A percentile compares a stretch with the other conserved stretches of the same genome.
Evolutionary conservation across 2,329 filamentous ascomycete genomes (phyloP).

Genomic region (Xylaria sp.): DNA sequence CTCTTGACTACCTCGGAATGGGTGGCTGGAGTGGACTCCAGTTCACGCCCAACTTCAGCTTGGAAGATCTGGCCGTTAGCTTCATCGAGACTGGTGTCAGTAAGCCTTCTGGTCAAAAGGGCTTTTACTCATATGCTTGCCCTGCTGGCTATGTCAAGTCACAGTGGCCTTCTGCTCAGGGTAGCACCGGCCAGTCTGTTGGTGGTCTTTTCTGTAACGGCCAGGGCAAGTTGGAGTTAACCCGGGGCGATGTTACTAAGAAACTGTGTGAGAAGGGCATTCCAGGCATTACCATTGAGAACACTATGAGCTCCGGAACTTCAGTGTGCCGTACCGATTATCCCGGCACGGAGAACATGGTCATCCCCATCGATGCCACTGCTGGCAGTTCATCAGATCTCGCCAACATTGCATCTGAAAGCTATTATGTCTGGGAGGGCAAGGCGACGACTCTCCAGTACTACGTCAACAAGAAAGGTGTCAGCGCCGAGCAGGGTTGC

Average conservation of each 20-base stretch:
- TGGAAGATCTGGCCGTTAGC: constrained; percentile 64
- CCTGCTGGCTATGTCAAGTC: constrained; percentile 91
- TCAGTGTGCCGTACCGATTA: constrained; percentile 96
- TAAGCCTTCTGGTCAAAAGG: constrained; percentile 65
- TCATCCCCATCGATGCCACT: constrained; percentile 75
- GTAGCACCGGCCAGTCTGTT: constrained; percentile 82
- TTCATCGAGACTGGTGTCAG: constrained; percentile 72
- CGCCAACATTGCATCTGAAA: constrained; percentile 77
- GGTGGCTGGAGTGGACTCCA: constrained; percentile 87
- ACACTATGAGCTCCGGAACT: constrained; percentile 74
- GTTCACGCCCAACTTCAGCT: constrained; percentile 63
- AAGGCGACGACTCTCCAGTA: constrained; percentile 89
- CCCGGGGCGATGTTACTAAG: constrained; percentile 68
- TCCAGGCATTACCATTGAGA: constrained; percentile 77
- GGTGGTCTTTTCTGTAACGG: constrained; percentile 86
- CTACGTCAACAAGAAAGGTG: constrained; percentile 90
- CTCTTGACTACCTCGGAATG: constrained; percentile 74
- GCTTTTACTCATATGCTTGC: constrained; percentile 94
- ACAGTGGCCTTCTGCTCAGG: constrained; percentile 87
- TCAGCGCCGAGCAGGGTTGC: constrained; percentile 75
- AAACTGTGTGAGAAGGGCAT: constrained; percentile 81
- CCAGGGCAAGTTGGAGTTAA: constrained; percentile 79
- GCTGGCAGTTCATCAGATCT: constrained; percentile 71
- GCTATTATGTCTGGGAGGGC: constrained; percentile 83
- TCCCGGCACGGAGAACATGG: constrained; percentile 90